Evolutionary conservation across 176 grass and related monocot species (phyloP), one percentile per base, ranked within the genome.

Genomic region (Eleusine indica): DNA sequence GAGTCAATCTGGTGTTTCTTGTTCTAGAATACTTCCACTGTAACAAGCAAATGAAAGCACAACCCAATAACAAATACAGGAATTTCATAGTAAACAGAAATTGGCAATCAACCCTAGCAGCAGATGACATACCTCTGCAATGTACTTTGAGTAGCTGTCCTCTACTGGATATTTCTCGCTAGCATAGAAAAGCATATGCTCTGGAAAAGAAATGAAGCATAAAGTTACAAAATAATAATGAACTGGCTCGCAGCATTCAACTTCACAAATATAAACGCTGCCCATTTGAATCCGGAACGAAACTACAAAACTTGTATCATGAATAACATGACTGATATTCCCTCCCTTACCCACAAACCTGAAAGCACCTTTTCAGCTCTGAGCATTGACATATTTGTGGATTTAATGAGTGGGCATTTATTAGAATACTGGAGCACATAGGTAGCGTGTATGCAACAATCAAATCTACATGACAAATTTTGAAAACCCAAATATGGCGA

Each of bases 111-210:
- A 35, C 8, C 25, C 52, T n/a, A 52, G 48, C 28, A 16, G 86
- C 85, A 46, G 42, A 88, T 44, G 8, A 0, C 58, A 63, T 92
- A 98, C 96, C 91, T 98, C 93, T 63, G 89, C 71, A 53, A 98
- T 98, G 80, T 91, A 95, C 71, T 98, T 98, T 75, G 89, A 88
- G 73, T 98, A 98, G 87, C 87, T 94, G 73, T 94, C 85, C 85
- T 98, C 96, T 56, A 89, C 21, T 7, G 96, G 96, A 90, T 98
- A 98, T 84, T 98, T 98, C 86, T 98, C 91, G 12, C 96, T 98
- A 15, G 96, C 93, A 74, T 94, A 98, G 87, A 98, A 98, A 22
- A 98, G 85, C 96, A 98, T 98, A 85, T 98, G 96, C 77, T 98
- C 96, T 94, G 80, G 35, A 88, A 80, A 76, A 96, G 47, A 63